Conservation (phyloP, 768 basidiomycete species). For the Tremella yokohamensis region DNA sequence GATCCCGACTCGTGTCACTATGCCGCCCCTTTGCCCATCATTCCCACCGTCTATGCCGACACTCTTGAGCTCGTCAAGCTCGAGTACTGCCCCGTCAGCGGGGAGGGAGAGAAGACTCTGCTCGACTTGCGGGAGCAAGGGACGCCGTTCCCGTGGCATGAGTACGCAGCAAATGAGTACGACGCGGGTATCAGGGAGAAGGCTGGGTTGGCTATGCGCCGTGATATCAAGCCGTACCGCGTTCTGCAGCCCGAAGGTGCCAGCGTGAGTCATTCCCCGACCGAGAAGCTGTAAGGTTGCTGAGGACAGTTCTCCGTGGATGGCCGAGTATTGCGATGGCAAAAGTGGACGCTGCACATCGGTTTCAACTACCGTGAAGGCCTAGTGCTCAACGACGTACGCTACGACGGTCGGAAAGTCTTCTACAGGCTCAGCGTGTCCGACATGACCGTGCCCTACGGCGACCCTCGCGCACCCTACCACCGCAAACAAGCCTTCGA, state of each 20-base stretch:
- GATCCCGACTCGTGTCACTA: conserved; percentile 26
- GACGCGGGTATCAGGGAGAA: not conserved
- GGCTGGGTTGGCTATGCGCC: not conserved
- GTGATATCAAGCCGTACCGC: conserved; percentile 10
- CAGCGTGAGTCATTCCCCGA: conserved; percentile 13
- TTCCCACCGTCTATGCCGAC: conserved; percentile 15
- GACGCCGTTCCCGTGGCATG: not conserved
- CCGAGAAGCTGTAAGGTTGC: too few relatives aligned
- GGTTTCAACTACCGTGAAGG: conserved; percentile 31
- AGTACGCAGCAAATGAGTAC: conserved; percentile 7
- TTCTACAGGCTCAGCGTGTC: conserved; percentile 31
- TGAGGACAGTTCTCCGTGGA: conserved; percentile 62
- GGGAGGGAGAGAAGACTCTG: not conserved
- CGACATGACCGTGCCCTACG: conserved; percentile 45
- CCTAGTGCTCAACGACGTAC: conserved; percentile 32
- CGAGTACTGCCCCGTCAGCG: conserved; percentile 32
- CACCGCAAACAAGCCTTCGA: conserved; percentile 44
- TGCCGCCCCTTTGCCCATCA: conserved; percentile 20
- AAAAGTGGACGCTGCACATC: conserved; percentile 71
- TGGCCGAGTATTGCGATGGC: conserved; percentile 78
- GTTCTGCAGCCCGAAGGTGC: conserved; percentile 25
- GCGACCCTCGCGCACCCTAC: conserved; percentile 25
- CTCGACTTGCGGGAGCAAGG: conserved; percentile 60
- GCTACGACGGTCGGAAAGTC: conserved; percentile 29
- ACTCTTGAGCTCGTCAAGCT: conserved; percentile 38